Percentiles rank a stretch among this genome's conserved stretches.
These are phyloP conservation scores for Geoglossum cookeanum DNA, from an alignment of 2,329 filamentous ascomycete genomes.

Conservation along the genomic window DNA sequence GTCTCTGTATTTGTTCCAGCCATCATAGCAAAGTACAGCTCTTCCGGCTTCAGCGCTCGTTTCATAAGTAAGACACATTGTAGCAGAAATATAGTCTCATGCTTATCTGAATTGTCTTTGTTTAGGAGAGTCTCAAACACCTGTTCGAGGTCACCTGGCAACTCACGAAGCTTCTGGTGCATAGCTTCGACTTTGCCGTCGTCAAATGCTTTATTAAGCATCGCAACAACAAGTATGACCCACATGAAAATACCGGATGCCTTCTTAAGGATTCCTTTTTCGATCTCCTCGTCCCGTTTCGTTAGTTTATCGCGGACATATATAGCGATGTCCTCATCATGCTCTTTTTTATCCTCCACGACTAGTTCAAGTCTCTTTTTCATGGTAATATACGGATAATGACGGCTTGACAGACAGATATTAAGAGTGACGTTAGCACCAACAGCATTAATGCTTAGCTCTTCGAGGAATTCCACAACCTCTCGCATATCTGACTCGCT, in stretches of 20 bases:
- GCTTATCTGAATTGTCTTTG: constrained; percentile 23
- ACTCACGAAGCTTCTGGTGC: constrained; percentile 15
- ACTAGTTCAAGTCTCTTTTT: constrained; percentile 14
- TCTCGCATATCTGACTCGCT: constrained; percentile 22
- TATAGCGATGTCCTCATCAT: constrained; percentile 19
- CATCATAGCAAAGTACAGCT: constrained; percentile 28
- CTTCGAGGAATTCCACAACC: constrained; percentile 27
- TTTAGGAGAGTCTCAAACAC: constrained; percentile 33
- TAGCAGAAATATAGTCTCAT: constrained; percentile 27
- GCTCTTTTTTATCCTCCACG: constrained; percentile 17
- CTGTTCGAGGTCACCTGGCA: constrained; percentile 23
- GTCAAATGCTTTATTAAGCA: constrained; percentile 20
- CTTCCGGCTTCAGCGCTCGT: constrained; percentile 22
- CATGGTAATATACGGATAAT: constrained; percentile 27
- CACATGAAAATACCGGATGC: constrained; percentile 27
- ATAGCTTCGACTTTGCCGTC: constrained; percentile 12
- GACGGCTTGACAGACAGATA: constrained; percentile 28
- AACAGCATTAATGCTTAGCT: constrained; percentile 16
- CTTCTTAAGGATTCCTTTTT: constrained; percentile 18
- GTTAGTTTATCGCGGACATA: constrained; percentile 17
- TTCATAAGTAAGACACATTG: constrained; percentile 35
- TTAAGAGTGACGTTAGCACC: constrained; percentile 10
- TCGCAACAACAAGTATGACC: constrained; percentile 22
- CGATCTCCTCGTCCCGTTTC: constrained; percentile 7
- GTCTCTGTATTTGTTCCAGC: constrained; percentile 9